Conservation (phyloP, 352 stramenopile species). For the Phytophthora foliorum region DNA sequence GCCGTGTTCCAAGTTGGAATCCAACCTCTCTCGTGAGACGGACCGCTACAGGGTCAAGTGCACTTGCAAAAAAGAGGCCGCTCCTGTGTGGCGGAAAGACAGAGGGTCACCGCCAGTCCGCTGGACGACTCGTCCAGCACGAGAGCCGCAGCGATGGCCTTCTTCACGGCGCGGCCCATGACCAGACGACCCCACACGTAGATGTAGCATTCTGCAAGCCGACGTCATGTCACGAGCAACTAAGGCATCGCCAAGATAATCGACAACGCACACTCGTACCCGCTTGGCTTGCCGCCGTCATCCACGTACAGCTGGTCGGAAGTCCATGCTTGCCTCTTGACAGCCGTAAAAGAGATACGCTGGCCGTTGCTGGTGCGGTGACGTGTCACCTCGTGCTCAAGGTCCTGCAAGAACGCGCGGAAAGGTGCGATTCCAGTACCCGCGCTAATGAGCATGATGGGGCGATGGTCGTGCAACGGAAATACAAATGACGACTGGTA, state of each 20-base stretch:
- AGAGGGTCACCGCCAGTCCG: no score
- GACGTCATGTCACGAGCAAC: slow-evolving; percentile 57
- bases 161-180: slow-evolving; percentile 85
- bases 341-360: slow-evolving; percentile 87
- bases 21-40: slow-evolving; percentile 27
- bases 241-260: slow-evolving; percentile 4
- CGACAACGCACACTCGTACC: slow-evolving; percentile 42
- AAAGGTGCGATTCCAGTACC: slow-evolving; percentile 89
- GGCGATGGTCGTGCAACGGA: slow-evolving; percentile 61
- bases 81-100: background rate
- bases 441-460: slow-evolving; percentile 81
- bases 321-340: slow-evolving; percentile 64
- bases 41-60: slow-evolving; percentile 18
- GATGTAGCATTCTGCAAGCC: slow-evolving; percentile 69
- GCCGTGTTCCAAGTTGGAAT: background rate
- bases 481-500: slow-evolving; percentile 85
- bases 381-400: slow-evolving; percentile 61
- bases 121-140: no score
- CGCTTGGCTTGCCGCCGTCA: slow-evolving; percentile 42
- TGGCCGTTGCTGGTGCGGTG: slow-evolving; percentile 36
- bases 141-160: slow-evolving; percentile 62
- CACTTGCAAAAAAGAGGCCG: slow-evolving; percentile 25
- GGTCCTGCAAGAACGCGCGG: slow-evolving; percentile 80
- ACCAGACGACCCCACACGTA: slow-evolving; percentile 83
- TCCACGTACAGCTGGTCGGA: slow-evolving; percentile 63